Evolutionary conservation across 2,329 filamentous ascomycete species (phyloP), one percentile per base, ranked within the genome.

Genomic region (Aspergillus tubingensis): DNA sequence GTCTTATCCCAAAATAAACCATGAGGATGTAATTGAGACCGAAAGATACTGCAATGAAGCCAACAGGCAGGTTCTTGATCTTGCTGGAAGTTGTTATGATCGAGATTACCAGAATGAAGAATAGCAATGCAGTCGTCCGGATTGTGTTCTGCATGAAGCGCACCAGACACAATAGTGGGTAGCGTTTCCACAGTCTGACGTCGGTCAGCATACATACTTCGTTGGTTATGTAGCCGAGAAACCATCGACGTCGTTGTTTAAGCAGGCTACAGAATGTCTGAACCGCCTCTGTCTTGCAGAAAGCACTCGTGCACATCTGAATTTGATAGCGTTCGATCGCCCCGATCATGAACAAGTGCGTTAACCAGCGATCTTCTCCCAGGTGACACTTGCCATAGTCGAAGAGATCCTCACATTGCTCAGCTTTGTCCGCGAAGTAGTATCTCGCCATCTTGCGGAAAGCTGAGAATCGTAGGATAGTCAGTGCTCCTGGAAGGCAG

Each of bases 161-260:
- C 43, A 98, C 89, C 39, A 96, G 71, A 54, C 93, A 88, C 47
- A 99, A 83, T 55, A 96, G 83, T 0, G 95, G 92, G 76, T 98
- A 98, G 54, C 91, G 86, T 74, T 86, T 90, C 94, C 94, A 98
- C 27, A 98, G 83, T 61, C 95, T 87, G 76, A 91, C 87, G 77
- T 98, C 94, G 1, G 95, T 98, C 79, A 99, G 82, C 95, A 98
- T 97, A 79, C 93, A 97, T 7, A 92, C 94, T 76, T 98, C 94
- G 76, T 99, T 99, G 15, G 94, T 97, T 79, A 98, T 93, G 77
- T 96, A 97, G 30, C 94, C 94, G 47, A 98, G 83, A 75, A 98
- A 98, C 95, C 95, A 99, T 72, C 95, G 86, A 58, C 94, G 89
- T 62, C 95, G 88, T 80, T 99, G 95, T 82, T 98, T 97, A 74